Base-by-base conservation (phyloP, 768 basidiomycete genomes). In the Tylopilus cervinicoccineus region DNA sequence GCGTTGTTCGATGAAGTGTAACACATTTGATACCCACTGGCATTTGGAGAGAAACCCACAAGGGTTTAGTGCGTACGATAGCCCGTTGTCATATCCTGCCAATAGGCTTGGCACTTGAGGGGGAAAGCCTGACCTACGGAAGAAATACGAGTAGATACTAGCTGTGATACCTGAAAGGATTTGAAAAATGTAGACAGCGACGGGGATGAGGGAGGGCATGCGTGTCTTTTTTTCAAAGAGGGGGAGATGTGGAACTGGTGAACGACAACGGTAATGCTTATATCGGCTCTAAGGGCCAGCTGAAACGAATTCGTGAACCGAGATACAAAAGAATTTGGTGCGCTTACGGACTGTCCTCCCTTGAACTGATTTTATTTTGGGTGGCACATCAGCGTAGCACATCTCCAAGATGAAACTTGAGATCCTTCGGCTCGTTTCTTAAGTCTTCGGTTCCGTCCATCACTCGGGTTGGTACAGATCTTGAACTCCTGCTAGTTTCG, bases 51-150 rank as follows among this genome's bases (percentile, higher is more conserved):
- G 42, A 40, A 60, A 61, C 0, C 10, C 33, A 10, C 47, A 27
- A 13, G 52, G 57, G 12, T 41, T 53, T 22, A 60, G 34, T 0
- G 24, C 38, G 36, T 57, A 53, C 5, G 46, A n/a, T 8, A 60
- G 7, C 3, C 38, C 51, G 9, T 50, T 57, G 27, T 43, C 53
- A 6, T 57, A 38, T 24, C 58, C 55, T 4, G 45, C 51, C 2
- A 55, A 36, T 6, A 53, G 23, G 39, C 46, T 58, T 0, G 40
- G 51, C 1, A 55, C 56, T 3, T 36, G 29, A 38, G 50, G 48
- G 6, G 45, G 55, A 8, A 17, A 31, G 12, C 36, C 14, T 23
- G 43, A 28, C 2, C 5, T 6, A 39, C 28, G 5, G 45, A 31
- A 33, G 20, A 41, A 20, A 19, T 12, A 33, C 16, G 32, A 26